These are phyloP conservation scores for Botrytis cinerea DNA, from an alignment of 2,329 filamentous ascomycete genomes.

Conservation along the genomic window DNA sequence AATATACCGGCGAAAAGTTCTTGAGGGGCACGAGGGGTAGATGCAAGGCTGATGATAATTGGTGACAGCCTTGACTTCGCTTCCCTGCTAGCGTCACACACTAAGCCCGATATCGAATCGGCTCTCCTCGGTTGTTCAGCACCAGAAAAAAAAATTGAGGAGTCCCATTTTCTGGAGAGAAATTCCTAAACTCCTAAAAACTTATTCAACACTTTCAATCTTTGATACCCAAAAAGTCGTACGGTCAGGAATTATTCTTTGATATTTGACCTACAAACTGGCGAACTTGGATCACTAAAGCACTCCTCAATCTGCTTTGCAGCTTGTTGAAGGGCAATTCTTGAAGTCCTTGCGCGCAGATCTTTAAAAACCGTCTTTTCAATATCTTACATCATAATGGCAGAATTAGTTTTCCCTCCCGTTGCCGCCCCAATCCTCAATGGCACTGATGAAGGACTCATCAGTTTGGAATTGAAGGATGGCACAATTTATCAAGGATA, in stretches of 20 bases:
- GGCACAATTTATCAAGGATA: slow-evolving; percentile 88
- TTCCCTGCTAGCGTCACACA: background rate
- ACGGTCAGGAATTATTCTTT: background rate
- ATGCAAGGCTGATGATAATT: slow-evolving; percentile 13
- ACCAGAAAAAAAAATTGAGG: slow-evolving; percentile 13
- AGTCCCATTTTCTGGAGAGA: background rate
- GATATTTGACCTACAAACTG: slow-evolving; percentile 18
- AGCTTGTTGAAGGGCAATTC: slow-evolving; percentile 28
- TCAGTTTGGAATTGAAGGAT: slow-evolving; percentile 92
- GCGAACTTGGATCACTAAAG: slow-evolving; percentile 21
- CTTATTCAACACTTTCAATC: slow-evolving; percentile 1
- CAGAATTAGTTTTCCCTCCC: slow-evolving; percentile 32
- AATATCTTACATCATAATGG: slow-evolving; percentile 22
- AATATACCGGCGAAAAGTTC: slow-evolving; percentile 4
- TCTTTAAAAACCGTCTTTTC: background rate
- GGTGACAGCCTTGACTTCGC: background rate
- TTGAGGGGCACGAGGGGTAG: slow-evolving; percentile 5
- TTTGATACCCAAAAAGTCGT: background rate
- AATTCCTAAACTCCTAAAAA: slow-evolving; percentile 6
- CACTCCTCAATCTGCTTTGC: slow-evolving; percentile 28
- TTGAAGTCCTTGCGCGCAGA: slow-evolving; percentile 5
- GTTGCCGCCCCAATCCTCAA: slow-evolving; percentile 33
- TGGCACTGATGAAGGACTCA: slow-evolving; percentile 56
- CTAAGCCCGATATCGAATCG: slow-evolving; percentile 8
- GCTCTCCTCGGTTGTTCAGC: slow-evolving; percentile 15